A percentile compares a stretch with the other conserved stretches of the same genome.
phyloP scores from a whole-genome alignment of 805 yeast species.

The Zygoascus ofunaensis region DNA sequence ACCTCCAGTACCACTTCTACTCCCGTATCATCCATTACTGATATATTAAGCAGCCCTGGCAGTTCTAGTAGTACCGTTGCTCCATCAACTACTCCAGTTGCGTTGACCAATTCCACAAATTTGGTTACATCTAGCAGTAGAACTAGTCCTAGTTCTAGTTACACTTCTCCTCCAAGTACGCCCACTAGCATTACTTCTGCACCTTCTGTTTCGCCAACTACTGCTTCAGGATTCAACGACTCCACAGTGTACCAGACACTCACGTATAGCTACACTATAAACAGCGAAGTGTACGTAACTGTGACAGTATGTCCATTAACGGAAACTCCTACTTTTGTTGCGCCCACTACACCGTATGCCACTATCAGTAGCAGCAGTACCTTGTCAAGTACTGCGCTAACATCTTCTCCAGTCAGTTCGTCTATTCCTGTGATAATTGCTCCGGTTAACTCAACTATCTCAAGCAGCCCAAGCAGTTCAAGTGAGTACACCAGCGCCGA shows the following conservation, averaged over 20 bases:
- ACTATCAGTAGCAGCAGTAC: not conserved
- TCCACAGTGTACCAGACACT: not conserved
- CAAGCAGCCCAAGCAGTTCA: too few relatives aligned
- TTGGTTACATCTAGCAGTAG: too few relatives aligned
- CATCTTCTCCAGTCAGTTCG: not conserved
- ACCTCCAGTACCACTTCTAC: not conserved
- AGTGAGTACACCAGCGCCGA: too few relatives aligned
- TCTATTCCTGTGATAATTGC: too few relatives aligned
- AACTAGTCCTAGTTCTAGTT: too few relatives aligned
- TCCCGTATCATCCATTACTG: slow-evolving; percentile 1
- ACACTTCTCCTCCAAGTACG: not conserved
- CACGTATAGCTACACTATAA: slow-evolving; percentile 8
- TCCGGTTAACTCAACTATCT: too few relatives aligned
- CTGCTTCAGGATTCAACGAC: not conserved
- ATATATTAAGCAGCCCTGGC: too few relatives aligned
- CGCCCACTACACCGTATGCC: slow-evolving; percentile 5
- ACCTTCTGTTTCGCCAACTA: not conserved
- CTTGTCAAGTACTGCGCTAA: not conserved
- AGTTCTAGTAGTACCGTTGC: too few relatives aligned
- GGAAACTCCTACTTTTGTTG: slow-evolving; percentile 1
- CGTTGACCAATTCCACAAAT: too few relatives aligned
- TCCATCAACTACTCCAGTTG: too few relatives aligned
- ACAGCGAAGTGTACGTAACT: slow-evolving; percentile 4
- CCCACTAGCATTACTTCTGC: not conserved
- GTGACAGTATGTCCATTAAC: slow-evolving; percentile 11